Evolutionary conservation across 495 filamentous ascomycete genomes (phyloP).

Genomic region (Patellaria atrata): DNA sequence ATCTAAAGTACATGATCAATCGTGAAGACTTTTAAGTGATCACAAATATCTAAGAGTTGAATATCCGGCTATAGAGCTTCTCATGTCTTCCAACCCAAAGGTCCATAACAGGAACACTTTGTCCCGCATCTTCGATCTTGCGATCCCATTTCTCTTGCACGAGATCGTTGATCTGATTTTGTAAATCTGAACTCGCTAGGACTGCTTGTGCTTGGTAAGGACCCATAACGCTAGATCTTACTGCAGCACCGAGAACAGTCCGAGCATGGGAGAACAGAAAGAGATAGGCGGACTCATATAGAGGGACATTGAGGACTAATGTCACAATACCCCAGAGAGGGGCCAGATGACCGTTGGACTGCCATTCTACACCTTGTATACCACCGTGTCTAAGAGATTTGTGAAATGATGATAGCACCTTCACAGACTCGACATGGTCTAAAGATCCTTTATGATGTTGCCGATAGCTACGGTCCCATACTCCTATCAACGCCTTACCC

Average conservation of each 20-base stretch:
- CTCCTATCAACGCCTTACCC: conserved; percentile 65
- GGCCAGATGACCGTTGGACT: conserved; percentile 48
- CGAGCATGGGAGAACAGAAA: conserved; percentile 83
- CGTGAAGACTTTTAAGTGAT: no score
- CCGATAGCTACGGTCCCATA: conserved; percentile 74
- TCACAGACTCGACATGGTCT: no score
- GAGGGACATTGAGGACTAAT: conserved; percentile 42
- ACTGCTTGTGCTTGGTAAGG: conserved; percentile 85
- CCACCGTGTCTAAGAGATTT: no score
- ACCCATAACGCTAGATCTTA: conserved; percentile 76
- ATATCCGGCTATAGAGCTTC: conserved; percentile 88
- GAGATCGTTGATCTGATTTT: conserved; percentile 43
- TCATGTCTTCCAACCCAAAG: conserved; percentile 93
- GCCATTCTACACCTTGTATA: neutral
- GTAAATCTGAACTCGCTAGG: conserved; percentile 51
- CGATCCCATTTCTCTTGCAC: conserved; percentile 45
- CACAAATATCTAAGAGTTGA: conserved; percentile 72
- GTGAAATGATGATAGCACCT: no score
- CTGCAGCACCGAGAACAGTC: conserved; percentile 75
- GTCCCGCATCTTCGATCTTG: conserved; percentile 62
- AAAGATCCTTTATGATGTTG: conserved; percentile 20
- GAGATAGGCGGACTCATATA: conserved; percentile 60
- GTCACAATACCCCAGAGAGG: conserved; percentile 70
- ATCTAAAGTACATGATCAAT: no score
- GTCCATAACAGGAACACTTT: conserved; percentile 76